These are phyloP conservation scores for Rubia tinctorum DNA, from an alignment of 305 asterid species.

Conservation along the genomic window DNA sequence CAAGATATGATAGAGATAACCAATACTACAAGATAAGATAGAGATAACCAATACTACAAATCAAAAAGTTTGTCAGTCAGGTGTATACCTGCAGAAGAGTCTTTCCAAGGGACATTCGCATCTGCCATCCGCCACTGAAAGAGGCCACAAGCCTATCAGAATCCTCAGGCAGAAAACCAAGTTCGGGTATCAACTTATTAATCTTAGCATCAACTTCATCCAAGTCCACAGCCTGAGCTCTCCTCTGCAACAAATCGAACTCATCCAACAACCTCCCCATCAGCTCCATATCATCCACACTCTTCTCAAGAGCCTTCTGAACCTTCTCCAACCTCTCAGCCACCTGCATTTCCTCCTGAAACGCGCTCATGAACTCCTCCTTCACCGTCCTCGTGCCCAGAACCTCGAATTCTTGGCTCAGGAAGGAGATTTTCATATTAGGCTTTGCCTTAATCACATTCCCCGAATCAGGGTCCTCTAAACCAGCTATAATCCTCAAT, in stretches of 20 bases:
- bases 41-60: not conserved
- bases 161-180: constrained; percentile 87
- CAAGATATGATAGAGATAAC: not conserved
- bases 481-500: constrained; percentile 81
- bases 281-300: constrained; percentile 88
- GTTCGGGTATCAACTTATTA: constrained; percentile 89
- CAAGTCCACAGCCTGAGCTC: constrained; percentile 96
- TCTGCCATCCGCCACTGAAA: constrained; percentile 98
- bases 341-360: constrained; percentile 96
- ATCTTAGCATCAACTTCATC: constrained; percentile 87
- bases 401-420: constrained; percentile 96
- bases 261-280: constrained; percentile 98
- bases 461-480: constrained; percentile 91
- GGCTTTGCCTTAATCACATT: constrained; percentile 80
- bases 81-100: constrained; percentile 82
- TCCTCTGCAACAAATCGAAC: constrained; percentile 95
- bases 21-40: not conserved
- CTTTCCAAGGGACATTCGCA: constrained; percentile 99
- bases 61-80: not conserved
- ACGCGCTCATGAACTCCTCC: constrained; percentile 90
- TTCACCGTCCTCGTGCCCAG: constrained; percentile 69
- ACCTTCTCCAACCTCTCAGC: constrained; percentile 84
- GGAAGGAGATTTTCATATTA: constrained; percentile 74
- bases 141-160: constrained; percentile 95
- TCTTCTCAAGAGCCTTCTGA: constrained; percentile 88